These are phyloP conservation scores for Antarctomyces pellizariae DNA, from an alignment of 495 filamentous ascomycete species.

Conservation along the genomic window DNA sequence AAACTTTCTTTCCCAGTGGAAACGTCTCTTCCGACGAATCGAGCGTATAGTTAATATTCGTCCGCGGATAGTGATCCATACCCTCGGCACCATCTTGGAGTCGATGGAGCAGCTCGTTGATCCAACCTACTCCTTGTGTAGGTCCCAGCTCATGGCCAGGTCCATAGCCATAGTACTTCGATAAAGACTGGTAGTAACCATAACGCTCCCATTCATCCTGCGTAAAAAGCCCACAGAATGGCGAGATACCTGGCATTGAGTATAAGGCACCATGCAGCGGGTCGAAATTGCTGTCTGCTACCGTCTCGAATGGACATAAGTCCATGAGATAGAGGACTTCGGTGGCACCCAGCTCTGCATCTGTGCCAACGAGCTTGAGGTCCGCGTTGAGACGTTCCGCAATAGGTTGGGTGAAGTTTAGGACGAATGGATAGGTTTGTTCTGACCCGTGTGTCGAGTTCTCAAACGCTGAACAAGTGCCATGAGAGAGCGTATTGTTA, in stretches of 20 bases:
- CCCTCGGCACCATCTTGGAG: slow-evolving; percentile 37
- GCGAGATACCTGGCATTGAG: slow-evolving; percentile 19
- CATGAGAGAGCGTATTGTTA: slow-evolving; percentile 62
- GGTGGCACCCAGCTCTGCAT: slow-evolving; percentile 26
- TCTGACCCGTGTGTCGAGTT: slow-evolving; percentile 8
- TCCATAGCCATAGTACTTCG: slow-evolving; percentile 62
- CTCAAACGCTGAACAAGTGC: slow-evolving; percentile 41
- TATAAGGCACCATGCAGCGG: slow-evolving; percentile 1
- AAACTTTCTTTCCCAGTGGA: slow-evolving; percentile 32
- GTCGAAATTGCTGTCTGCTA: slow-evolving; percentile 23
- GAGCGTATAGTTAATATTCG: slow-evolving; percentile 48
- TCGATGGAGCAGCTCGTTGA: slow-evolving; percentile 66
- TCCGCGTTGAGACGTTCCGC: slow-evolving; percentile 32
- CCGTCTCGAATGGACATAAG: slow-evolving; percentile 59
- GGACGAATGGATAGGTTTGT: slow-evolving; percentile 21
- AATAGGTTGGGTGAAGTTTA: slow-evolving; percentile 36
- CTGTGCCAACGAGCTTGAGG: slow-evolving; percentile 34
- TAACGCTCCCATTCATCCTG: slow-evolving; percentile 45
- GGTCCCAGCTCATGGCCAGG: slow-evolving; percentile 53
- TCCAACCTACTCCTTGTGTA: slow-evolving; percentile 64
- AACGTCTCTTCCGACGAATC: slow-evolving; percentile 38
- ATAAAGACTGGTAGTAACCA: slow-evolving; percentile 50
- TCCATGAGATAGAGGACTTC: slow-evolving; percentile 58
- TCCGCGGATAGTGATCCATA: slow-evolving; percentile 41
- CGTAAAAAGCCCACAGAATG: slow-evolving; percentile 53